Conservation (phyloP, 1,139 yeast species). For the Cylindricascospora bacillispora region DNA sequence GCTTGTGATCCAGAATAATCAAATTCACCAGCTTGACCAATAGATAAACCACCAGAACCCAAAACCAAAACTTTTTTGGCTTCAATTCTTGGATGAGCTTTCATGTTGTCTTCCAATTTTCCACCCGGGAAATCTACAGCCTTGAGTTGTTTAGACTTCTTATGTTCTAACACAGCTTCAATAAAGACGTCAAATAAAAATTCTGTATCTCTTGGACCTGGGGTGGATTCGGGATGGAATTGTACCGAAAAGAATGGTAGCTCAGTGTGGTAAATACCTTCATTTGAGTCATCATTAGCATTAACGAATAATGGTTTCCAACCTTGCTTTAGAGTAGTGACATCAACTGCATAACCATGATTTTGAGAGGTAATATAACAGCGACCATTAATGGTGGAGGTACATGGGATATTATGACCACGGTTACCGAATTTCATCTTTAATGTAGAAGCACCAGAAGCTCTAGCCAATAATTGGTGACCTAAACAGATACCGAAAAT, state of each 20-base stretch:
- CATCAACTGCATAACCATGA: conserved; percentile 97
- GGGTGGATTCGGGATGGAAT: conserved; percentile 98
- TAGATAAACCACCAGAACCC: conserved; percentile 97
- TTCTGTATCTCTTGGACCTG: conserved; percentile 99
- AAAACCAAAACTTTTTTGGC: conserved; percentile 90
- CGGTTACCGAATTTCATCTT: conserved; percentile 98
- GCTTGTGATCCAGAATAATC: conserved; percentile 97
- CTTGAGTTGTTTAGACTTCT: conserved; percentile 43
- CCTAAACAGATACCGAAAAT: conserved; percentile 98
- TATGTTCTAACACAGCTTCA: conserved; percentile 57
- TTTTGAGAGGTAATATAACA: conserved; percentile 98
- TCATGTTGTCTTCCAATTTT: conserved; percentile 52
- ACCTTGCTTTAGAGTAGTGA: conserved; percentile 52
- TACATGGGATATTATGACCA: conserved; percentile 98
- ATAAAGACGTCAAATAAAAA: conserved; percentile 92
- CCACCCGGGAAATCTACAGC: conserved; percentile 92
- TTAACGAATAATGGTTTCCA: conserved; percentile 95
- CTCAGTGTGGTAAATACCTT: conserved; percentile 86
- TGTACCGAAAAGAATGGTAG: conserved; percentile 97
- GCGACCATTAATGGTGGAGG: conserved; percentile 83
- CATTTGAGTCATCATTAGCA: conserved; percentile 95
- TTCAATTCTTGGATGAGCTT: conserved; percentile 61
- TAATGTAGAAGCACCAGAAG: conserved; percentile 84
- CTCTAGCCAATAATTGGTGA: conserved; percentile 93
- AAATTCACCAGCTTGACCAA: conserved; percentile 99